A percentile compares a stretch with the other conserved stretches of the same genome.
These are phyloP conservation scores for Trametes cingulata DNA, from an alignment of 768 basidiomycete species.

Conservation along the genomic window DNA sequence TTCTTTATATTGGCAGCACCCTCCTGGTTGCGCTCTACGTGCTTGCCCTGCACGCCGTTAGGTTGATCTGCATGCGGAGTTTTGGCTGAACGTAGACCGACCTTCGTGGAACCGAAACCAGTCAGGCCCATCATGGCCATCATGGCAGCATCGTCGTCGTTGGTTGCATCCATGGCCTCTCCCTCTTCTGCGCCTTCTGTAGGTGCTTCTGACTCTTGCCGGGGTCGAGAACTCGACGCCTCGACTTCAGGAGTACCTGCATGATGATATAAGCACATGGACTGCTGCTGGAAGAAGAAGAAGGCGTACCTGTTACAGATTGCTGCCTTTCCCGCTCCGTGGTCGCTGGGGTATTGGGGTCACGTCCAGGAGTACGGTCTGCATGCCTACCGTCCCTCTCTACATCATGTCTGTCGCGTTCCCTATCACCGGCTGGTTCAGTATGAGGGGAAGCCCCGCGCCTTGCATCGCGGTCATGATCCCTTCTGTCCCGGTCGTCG, in stretches of 20 bases:
- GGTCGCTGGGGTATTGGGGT: slow-evolving; percentile 2
- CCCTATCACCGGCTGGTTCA: slow-evolving; percentile 47
- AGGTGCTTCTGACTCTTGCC: slow-evolving; percentile 46
- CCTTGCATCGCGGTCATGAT: slow-evolving; percentile 51
- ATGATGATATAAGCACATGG: slow-evolving; percentile 40
- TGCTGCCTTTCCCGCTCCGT: background rate
- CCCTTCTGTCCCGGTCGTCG: slow-evolving; percentile 34
- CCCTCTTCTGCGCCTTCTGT: slow-evolving; percentile 54
- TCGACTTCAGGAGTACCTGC: slow-evolving; percentile 30
- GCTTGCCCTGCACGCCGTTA: slow-evolving; percentile 58
- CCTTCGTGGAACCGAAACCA: slow-evolving; percentile 91
- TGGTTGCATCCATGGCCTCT: slow-evolving; percentile 51
- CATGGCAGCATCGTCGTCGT: slow-evolving; percentile 77
- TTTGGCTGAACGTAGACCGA: slow-evolving; percentile 29
- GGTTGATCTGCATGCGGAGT: background rate
- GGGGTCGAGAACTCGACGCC: slow-evolving; percentile 28
- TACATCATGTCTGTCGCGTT: slow-evolving; percentile 38
- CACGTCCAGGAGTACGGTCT: slow-evolving; percentile 33
- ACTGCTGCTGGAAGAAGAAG: slow-evolving; percentile 28
- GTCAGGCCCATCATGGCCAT: slow-evolving; percentile 87
- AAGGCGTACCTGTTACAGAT: slow-evolving; percentile 7
- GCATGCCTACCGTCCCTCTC: slow-evolving; percentile 42
- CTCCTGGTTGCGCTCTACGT: slow-evolving; percentile 82
- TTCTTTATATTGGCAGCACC: slow-evolving; percentile 71
- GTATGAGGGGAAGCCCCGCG: slow-evolving; percentile 30